Evolutionary conservation across 208 protist species (phyloP).

Genomic region (Trypanosoma melophagium): DNA sequence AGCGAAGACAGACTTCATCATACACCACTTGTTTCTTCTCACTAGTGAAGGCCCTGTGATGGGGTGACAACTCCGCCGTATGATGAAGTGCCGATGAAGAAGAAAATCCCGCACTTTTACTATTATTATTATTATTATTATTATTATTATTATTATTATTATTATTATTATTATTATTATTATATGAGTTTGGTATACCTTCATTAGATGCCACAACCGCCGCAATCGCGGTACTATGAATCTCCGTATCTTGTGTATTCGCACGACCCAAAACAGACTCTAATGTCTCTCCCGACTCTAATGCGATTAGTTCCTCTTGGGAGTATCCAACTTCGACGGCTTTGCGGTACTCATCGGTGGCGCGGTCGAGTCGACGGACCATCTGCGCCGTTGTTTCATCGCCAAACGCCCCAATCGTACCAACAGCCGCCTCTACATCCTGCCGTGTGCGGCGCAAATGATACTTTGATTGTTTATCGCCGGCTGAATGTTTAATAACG

Average conservation of each 20-base stretch:
- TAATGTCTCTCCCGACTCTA: constrained; percentile 39
- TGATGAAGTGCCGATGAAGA: neutral
- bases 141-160: neutral
- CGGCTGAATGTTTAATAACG: constrained; percentile 40
- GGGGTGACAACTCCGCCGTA: neutral
- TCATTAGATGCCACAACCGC: neutral
- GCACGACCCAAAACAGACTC: constrained; percentile 54
- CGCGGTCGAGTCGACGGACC: constrained; percentile 58
- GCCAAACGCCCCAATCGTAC: constrained; percentile 70
- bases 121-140: constrained; percentile 12
- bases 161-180: neutral
- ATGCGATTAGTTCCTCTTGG: constrained; percentile 65
- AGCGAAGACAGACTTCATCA: constrained; percentile 70
- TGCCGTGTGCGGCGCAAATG: constrained; percentile 44
- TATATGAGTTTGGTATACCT: neutral
- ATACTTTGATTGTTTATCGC: constrained; percentile 69
- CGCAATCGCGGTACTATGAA: neutral
- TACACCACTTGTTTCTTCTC: constrained; percentile 18
- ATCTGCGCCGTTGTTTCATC: constrained; percentile 68
- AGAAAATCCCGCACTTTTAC: neutral
- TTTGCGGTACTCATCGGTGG: constrained; percentile 80
- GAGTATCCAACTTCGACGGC: constrained; percentile 79
- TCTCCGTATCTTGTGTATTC: constrained; percentile 1
- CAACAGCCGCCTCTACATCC: constrained; percentile 38
- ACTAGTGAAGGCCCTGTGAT: neutral